These are phyloP conservation scores for Crithidia expoeki DNA, from an alignment of 208 protist genomes.

Conservation along the genomic window DNA sequence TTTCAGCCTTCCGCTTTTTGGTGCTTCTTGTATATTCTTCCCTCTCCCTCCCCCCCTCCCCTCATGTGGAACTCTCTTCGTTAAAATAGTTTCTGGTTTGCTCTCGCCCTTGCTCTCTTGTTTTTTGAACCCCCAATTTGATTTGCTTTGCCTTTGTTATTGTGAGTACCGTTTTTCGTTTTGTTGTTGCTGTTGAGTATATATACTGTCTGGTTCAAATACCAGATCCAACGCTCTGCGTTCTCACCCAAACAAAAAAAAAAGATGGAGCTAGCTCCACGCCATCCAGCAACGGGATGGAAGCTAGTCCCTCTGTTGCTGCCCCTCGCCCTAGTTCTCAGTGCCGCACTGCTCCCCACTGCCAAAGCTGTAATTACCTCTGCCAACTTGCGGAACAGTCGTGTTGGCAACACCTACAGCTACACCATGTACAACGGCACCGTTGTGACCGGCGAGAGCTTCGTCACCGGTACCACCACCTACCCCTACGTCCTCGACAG, in stretches of 20 bases:
- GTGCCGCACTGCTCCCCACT: not conserved
- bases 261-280: not conserved
- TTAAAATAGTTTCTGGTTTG: too few species aligned
- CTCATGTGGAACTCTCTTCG: too few species aligned
- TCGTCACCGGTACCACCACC: constrained; percentile 11
- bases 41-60: too few species aligned
- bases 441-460: constrained; percentile 11
- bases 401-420: constrained; percentile 19
- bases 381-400: not conserved
- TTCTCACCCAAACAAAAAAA: not conserved
- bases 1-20: too few species aligned
- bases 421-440: constrained; percentile 36
- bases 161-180: too few species aligned
- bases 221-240: too few species aligned
- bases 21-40: too few species aligned
- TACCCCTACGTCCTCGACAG: constrained; percentile 29
- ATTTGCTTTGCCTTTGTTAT: too few species aligned
- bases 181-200: not conserved
- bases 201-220: too few species aligned
- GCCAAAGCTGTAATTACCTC: constrained; percentile 1
- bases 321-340: not conserved
- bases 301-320: not conserved
- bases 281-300: not conserved
- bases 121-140: too few species aligned
- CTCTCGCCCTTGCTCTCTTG: too few species aligned